These are phyloP conservation scores for Saccharomycopsis oosterbeekiorum DNA, from an alignment of 805 yeast genomes.

Conservation along the genomic window DNA sequence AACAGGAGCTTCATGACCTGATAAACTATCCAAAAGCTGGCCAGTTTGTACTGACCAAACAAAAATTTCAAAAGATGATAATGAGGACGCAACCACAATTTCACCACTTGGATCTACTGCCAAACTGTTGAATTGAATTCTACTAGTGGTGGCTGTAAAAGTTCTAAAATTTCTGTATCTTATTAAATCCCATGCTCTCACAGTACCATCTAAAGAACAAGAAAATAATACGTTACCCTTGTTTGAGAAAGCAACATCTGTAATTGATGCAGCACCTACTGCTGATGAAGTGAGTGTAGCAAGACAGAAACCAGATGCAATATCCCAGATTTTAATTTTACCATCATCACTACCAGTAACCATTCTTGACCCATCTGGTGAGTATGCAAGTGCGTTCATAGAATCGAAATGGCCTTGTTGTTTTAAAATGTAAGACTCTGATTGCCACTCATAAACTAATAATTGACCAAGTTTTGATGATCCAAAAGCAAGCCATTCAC, in stretches of 20 bases:
- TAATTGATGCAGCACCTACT: constrained; percentile 50
- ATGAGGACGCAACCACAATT: constrained; percentile 88
- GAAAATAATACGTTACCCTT: constrained; percentile 87
- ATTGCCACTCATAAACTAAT: constrained; percentile 97
- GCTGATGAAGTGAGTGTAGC: constrained; percentile 55
- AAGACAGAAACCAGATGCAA: constrained; percentile 81
- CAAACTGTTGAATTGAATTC: constrained; percentile 76
- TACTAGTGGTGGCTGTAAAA: constrained; percentile 71
- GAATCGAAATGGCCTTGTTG: constrained; percentile 98
- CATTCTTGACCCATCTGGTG: constrained; percentile 89
- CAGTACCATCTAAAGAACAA: constrained; percentile 90
- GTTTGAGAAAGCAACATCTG: constrained; percentile 70
- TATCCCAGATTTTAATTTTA: constrained; percentile 93
- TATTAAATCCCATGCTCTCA: constrained; percentile 92
- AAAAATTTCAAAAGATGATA: constrained; percentile 80
- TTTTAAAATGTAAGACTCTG: constrained; percentile 87
- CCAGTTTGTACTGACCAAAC: constrained; percentile 98
- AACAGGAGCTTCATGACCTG: constrained; percentile 95
- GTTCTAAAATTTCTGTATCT: constrained; percentile 92
- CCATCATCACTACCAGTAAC: constrained; percentile 97
- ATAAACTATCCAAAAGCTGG: constrained; percentile 73
- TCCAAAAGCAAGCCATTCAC: constrained; percentile 97
- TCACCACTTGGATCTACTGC: constrained; percentile 98
- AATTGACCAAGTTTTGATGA: constrained; percentile 86
- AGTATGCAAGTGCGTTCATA: constrained; percentile 71